Evolutionary conservation across 305 asterid species (phyloP), one percentile per base, ranked within the genome.

Genomic region (Fraxinus platypoda): DNA sequence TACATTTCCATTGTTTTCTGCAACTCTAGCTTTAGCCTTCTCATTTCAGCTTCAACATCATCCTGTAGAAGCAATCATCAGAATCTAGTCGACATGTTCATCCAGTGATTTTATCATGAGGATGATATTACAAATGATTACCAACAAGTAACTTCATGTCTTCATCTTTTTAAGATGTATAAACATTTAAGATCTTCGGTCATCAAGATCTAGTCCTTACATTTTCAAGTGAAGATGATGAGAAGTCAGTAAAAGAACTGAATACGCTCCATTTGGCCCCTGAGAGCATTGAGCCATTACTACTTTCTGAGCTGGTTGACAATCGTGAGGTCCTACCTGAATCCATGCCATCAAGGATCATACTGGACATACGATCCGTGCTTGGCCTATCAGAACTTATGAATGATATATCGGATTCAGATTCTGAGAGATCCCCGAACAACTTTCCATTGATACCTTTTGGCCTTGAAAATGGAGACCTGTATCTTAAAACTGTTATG

Each of bases 1-100:
- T 94, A 94, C 94, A 95, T 87, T 71, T 94, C 97, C 97, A 95
- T 91, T 2, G 98, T 94, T 86, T 87, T 93, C 84, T 92, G 93
- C 80, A 95, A 79, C 91, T 95, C 97, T 19, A 88, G 77, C 85
- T 95, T 95, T 80, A 95, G 88, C 89, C 98, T 91, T 87, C 91
- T 93, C 99, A 95, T 95, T 84, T 95, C 99, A 9, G 90, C 84
- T 82, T 94, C 99, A 13, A 88, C 93, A 19, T 94, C 99, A 62
- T 95, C 99, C 98, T 95, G 88, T 66, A 79, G 21, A 68, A 30
- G 21, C 21, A 28, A 28, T 26, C 74, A 68, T 68, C 73, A 64
- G 33, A 25, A 64, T 62, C 31, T 62, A 62, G 6, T 62, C 31
- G 6, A 23, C 6, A 62, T 3, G 71, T 21, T 7, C 30, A 21